Base-by-base conservation (phyloP, 345 rosid genomes). In the Syzygium oleosum region DNA sequence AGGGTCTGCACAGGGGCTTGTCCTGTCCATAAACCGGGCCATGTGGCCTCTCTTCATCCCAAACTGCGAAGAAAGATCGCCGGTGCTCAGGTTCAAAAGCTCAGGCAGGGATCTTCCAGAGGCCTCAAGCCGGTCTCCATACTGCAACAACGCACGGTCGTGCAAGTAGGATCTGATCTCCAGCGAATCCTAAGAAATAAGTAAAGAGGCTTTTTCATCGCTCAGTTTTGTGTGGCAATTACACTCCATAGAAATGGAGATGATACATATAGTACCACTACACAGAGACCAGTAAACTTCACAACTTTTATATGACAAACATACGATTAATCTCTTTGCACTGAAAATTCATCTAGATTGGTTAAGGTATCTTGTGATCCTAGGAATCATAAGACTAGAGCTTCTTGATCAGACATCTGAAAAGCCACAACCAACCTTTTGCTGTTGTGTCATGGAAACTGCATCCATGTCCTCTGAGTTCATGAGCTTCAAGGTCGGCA, bases 161-260 rank as follows among this genome's bases (percentile, higher is more conserved):
- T 95, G 97, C 88, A 95, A 93, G 93, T 93, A 93, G 14, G 94
- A 88, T 89, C 96, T 93, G 87, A 95, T 90, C 85, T 93, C 95
- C 89, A 94, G 55, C 16, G 93, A 94, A 87, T 92, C 94, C 98
- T 94, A 83, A 29, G 43, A 85, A 88, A 8, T 51, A 78, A 61
- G 84, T 52, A 85, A 29, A 90, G 51, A 38, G 38, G 63, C 53
- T 15, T 61, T 59, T 55, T 73, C 80, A 73, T 34, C 9, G 25
- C 38, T 73, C 46, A 73, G 80, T 12, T 73, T 34, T 46, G 49
- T 10, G 4, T 19, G 80, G 14, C 80, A 9, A 34, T 17, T 73
- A 34, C 25, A 73, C 49, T 73, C 25, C 14, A 73, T 17, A 73
- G 49, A 34, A 73, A 73, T 19, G 49, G 80, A 73, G 80, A 38